Evolutionary conservation across 306 rosid species (phyloP).

Genomic region (Quercus ilex): DNA sequence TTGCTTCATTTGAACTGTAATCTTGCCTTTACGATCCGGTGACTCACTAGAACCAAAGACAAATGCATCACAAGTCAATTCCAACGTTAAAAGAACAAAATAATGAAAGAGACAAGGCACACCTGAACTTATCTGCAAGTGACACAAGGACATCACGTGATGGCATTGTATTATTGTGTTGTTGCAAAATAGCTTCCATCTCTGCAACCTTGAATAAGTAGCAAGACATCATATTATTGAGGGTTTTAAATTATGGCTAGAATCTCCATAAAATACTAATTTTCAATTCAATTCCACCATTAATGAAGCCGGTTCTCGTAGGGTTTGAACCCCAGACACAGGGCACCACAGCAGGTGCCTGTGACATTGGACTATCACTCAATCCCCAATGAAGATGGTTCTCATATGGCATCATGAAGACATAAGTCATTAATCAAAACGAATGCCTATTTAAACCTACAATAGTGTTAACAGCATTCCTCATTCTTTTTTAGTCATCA

Average conservation of each 20-base stretch:
- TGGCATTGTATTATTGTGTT: conserved; percentile 82
- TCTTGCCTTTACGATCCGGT: conserved; percentile 81
- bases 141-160: conserved; percentile 65
- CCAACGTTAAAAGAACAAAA: conserved; percentile 4
- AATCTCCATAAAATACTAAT: background rate
- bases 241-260: background rate
- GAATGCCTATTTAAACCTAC: background rate
- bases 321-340: background rate
- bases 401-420: conserved; percentile 2
- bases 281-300: background rate
- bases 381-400: background rate
- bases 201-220: conserved; percentile 59
- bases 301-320: background rate
- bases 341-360: too few relatives aligned
- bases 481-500: background rate
- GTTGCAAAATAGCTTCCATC: conserved; percentile 88
- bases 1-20: conserved; percentile 92
- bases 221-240: conserved; percentile 2
- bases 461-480: background rate
- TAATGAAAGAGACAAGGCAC: conserved; percentile 18
- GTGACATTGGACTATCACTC: too few relatives aligned
- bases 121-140: conserved; percentile 98
- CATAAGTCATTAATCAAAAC: background rate
- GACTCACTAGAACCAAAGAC: conserved; percentile 55
- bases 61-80: conserved; percentile 16